These are phyloP conservation scores for Candida rishiriensis DNA, from an alignment of 805 yeast species.

Conservation along the genomic window DNA sequence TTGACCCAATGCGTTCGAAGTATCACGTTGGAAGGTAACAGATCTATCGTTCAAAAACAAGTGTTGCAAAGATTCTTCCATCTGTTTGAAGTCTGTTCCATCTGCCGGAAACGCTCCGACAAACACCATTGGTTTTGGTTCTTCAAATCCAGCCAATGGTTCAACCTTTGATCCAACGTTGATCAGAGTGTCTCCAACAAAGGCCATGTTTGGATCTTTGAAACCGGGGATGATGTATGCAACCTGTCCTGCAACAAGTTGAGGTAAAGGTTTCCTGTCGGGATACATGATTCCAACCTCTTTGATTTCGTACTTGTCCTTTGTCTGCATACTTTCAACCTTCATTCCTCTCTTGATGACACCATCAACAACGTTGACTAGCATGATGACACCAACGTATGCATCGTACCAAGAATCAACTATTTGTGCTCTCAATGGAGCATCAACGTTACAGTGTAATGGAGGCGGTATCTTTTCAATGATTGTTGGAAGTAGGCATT, in stretches of 20 bases:
- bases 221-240: constrained; percentile 95
- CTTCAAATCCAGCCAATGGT: constrained; percentile 92
- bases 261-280: constrained; percentile 62
- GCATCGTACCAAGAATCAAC: constrained; percentile 99
- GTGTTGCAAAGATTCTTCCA: constrained; percentile 87
- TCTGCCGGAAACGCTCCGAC: constrained; percentile 98
- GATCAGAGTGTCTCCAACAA: constrained; percentile 87
- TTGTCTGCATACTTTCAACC: constrained; percentile 72
- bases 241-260: constrained; percentile 83
- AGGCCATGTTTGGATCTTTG: constrained; percentile 81
- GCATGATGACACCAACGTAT: constrained; percentile 83
- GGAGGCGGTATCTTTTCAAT: constrained; percentile 69
- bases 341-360: constrained; percentile 66
- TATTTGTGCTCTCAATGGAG: constrained; percentile 66
- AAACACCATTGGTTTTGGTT: constrained; percentile 96
- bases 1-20: constrained; percentile 91
- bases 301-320: constrained; percentile 74
- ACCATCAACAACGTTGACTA: constrained; percentile 86
- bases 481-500: constrained; percentile 72
- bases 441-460: constrained; percentile 39
- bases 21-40: constrained; percentile 83
- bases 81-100: constrained; percentile 79
- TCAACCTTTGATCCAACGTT: constrained; percentile 55
- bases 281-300: constrained; percentile 97
- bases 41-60: constrained; percentile 89